phyloP scores from a whole-genome alignment of 805 yeast genomes.

The Zygotorulaspora chibaensis region DNA sequence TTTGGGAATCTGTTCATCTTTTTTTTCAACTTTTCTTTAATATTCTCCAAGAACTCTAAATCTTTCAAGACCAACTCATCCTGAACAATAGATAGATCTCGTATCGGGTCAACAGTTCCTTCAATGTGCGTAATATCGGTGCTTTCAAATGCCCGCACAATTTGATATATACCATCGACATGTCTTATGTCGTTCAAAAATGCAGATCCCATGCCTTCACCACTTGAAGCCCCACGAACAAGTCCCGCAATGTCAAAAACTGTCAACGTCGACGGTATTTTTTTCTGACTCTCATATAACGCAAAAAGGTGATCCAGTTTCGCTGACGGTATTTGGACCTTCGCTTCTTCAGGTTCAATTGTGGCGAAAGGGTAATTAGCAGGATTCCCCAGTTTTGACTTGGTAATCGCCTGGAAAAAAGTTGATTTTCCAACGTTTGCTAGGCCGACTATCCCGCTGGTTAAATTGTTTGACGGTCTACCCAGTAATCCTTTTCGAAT shows the following conservation, averaged over 20 bases:
- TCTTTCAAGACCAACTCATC: constrained; percentile 77
- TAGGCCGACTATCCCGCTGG: constrained; percentile 89
- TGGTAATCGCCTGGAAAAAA: constrained; percentile 94
- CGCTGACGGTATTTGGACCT: constrained; percentile 64
- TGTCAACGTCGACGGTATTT: constrained; percentile 64
- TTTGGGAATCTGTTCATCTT: constrained; percentile 36
- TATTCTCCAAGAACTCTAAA: constrained; percentile 60
- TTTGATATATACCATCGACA: constrained; percentile 78
- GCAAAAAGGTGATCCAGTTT: constrained; percentile 52
- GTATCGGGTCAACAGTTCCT: constrained; percentile 64
- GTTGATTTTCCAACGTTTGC: constrained; percentile 96
- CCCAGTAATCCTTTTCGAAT: constrained; percentile 62
- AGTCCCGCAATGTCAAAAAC: constrained; percentile 80
- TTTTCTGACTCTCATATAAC: constrained; percentile 56
- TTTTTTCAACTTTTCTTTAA: constrained; percentile 49
- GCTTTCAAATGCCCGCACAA: constrained; percentile 70
- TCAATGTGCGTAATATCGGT: constrained; percentile 75
- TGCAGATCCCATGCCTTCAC: constrained; percentile 81
- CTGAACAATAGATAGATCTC: constrained; percentile 69
- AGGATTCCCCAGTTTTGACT: constrained; percentile 89
- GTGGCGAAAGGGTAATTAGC: constrained; percentile 99
- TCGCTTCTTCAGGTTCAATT: constrained; percentile 70
- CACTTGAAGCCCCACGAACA: constrained; percentile 76
- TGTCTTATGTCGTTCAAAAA: constrained; percentile 73
- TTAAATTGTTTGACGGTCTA: constrained; percentile 67